Conservation (phyloP, 805 yeast genomes). For the Torulaspora maleeae region DNA sequence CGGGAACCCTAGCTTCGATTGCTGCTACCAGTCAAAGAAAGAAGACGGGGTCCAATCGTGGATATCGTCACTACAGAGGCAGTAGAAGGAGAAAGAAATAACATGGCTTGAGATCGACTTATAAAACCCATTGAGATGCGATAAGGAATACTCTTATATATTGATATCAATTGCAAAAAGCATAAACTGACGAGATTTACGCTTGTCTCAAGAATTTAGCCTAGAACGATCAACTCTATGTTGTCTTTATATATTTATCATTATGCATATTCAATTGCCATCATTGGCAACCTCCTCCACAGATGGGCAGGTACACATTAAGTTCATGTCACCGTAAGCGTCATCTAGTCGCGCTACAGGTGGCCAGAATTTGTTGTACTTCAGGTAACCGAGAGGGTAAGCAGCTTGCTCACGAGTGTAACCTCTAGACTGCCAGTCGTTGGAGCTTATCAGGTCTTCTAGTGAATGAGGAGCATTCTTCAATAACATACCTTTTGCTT, state of each 20-base stretch:
- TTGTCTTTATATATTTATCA: background rate
- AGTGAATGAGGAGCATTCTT: constrained; percentile 92
- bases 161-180: background rate
- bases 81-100: constrained; percentile 5
- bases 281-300: constrained; percentile 63
- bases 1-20: constrained; percentile 2
- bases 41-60: constrained; percentile 7
- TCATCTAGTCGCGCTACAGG: constrained; percentile 90
- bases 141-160: background rate
- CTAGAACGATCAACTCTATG: background rate
- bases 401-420: constrained; percentile 93
- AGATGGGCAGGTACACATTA: constrained; percentile 89
- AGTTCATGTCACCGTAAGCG: constrained; percentile 87
- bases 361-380: constrained; percentile 87
- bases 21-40: constrained; percentile 5
- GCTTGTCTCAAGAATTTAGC: background rate
- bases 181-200: background rate
- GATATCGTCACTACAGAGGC: constrained; percentile 8
- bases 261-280: constrained; percentile 2
- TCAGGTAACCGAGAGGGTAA: constrained; percentile 75
- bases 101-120: background rate
- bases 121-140: background rate
- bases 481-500: constrained; percentile 61
- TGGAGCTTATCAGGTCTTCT: constrained; percentile 62
- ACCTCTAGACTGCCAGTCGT: constrained; percentile 78